Evolutionary conservation across 2,329 filamentous ascomycete genomes (phyloP), one percentile per base, ranked within the genome.

Genomic region (Colletotrichum sidae): DNA sequence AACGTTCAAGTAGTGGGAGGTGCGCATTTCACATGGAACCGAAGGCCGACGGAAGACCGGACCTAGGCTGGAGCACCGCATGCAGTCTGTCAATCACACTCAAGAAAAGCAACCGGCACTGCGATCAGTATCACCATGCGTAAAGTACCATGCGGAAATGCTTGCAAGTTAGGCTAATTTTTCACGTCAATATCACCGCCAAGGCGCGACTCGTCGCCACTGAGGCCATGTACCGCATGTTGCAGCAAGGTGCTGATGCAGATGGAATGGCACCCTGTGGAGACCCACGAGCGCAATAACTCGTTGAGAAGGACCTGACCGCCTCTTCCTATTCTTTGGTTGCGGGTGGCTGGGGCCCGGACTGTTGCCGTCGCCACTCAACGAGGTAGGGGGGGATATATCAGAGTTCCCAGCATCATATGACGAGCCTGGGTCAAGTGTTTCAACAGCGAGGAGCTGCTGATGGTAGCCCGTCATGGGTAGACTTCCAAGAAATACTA

Each of bases 381-480:
- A 53, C 58, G 46, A 37, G 42, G 35, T 37, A 49, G 52, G 58
- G 62, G 57, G 57, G 59, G 39, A 44, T 62, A 62, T 62, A 62
- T 61, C 41, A 61, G 46, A 65, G 47, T 4, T 56, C 62, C 58
- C 47, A 15, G 46, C 25, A 46, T 37, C 57, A 41, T 65, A 65
- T 61, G 45, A 65, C 51, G 41, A 41, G 47, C 45, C 57, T 55
- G 45, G 57, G 34, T 56, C 57, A 50, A 65, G 51, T 55, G 62
- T 65, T 65, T 65, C 62, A 65, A 65, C 46, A 60, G 25, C 34
- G 39, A 55, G n/a, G 39, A 56, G 62, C 35, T 39, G 57, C 57
- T 65, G 51, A 62, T 38, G 47, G 17, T 46, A 35, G 34, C 46
- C 17, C 50, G 25, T 45, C 33, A n/a, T 52, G 45, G 62, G 39